Conservation (phyloP, 768 basidiomycete genomes). For the Naganishia friedmannii region DNA sequence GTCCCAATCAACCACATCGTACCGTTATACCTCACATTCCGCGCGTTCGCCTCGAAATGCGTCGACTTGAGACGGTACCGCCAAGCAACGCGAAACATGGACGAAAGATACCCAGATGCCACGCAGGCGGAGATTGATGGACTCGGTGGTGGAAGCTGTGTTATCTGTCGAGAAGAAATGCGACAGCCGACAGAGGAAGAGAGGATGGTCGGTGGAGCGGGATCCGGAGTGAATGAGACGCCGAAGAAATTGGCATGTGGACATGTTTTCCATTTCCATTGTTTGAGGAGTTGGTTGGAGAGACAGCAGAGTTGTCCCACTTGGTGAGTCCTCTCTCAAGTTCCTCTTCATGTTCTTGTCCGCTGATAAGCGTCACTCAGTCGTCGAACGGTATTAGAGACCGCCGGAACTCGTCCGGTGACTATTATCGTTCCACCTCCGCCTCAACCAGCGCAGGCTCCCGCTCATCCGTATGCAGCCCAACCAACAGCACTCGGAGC, state of each 20-base stretch:
- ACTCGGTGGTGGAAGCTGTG: slow-evolving; percentile 87
- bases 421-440: neutral
- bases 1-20: slow-evolving; percentile 94
- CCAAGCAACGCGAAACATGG: slow-evolving; percentile 93
- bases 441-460: slow-evolving; percentile 12
- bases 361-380: slow-evolving; percentile 56
- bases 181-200: slow-evolving; percentile 39
- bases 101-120: slow-evolving; percentile 88
- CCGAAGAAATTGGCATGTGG: slow-evolving; percentile 96
- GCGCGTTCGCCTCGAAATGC: slow-evolving; percentile 82
- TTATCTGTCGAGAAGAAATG: slow-evolving; percentile 98
- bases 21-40: slow-evolving; percentile 91
- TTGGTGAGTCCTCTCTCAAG: slow-evolving; percentile 62
- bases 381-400: slow-evolving; percentile 19
- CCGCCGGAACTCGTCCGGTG: neutral
- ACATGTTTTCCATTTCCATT: slow-evolving; percentile 97
- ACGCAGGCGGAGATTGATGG: slow-evolving; percentile 75
- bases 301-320: slow-evolving; percentile 98
- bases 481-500: slow-evolving; percentile 33
- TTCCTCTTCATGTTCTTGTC: slow-evolving; percentile 27
- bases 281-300: slow-evolving; percentile 94
- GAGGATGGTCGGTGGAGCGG: slow-evolving; percentile 9
- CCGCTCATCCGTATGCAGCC: slow-evolving; percentile 19
- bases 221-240: slow-evolving; percentile 83
- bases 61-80: slow-evolving; percentile 88